These are phyloP conservation scores for Pilobolus umbonatus DNA, from an alignment of 192 early-diverging fungal species.

Conservation along the genomic window DNA sequence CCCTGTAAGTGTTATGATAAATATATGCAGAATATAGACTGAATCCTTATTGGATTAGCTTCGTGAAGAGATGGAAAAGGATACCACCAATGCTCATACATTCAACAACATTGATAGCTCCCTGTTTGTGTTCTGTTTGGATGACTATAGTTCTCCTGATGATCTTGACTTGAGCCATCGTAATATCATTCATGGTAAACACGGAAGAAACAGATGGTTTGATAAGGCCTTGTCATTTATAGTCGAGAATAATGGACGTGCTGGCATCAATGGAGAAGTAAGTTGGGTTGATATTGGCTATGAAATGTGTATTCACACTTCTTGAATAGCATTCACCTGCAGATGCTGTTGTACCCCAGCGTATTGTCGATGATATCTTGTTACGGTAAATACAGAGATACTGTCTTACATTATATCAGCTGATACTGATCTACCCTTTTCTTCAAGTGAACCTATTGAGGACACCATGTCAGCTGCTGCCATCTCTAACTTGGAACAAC, in stretches of 20 bases:
- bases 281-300: not conserved
- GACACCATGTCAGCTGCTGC: slow-evolving; percentile 19
- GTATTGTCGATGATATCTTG: slow-evolving; percentile 69
- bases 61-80: slow-evolving; percentile 41
- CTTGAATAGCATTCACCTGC: slow-evolving; percentile 75
- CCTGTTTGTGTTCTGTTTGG: slow-evolving; percentile 85
- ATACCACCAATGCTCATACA: slow-evolving; percentile 46
- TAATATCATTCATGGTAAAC: slow-evolving; percentile 73
- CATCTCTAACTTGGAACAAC: slow-evolving; percentile 37
- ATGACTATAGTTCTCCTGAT: slow-evolving; percentile 58
- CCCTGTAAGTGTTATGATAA: slow-evolving; percentile 37
- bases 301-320: not conserved
- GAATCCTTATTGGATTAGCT: slow-evolving; percentile 19
- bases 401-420: not conserved
- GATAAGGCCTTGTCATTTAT: slow-evolving; percentile 93
- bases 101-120: slow-evolving; percentile 68
- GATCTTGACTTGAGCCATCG: slow-evolving; percentile 63
- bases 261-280: slow-evolving; percentile 91
- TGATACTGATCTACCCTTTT: not conserved
- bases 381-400: slow-evolving; percentile 46
- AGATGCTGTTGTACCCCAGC: slow-evolving; percentile 85
- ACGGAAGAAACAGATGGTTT: slow-evolving; percentile 91
- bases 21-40: not conserved
- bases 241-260: slow-evolving; percentile 75
- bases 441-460: slow-evolving; percentile 12